Conservation (phyloP, 2,329 filamentous ascomycete genomes). For the Verticillium nonalfalfae region DNA sequence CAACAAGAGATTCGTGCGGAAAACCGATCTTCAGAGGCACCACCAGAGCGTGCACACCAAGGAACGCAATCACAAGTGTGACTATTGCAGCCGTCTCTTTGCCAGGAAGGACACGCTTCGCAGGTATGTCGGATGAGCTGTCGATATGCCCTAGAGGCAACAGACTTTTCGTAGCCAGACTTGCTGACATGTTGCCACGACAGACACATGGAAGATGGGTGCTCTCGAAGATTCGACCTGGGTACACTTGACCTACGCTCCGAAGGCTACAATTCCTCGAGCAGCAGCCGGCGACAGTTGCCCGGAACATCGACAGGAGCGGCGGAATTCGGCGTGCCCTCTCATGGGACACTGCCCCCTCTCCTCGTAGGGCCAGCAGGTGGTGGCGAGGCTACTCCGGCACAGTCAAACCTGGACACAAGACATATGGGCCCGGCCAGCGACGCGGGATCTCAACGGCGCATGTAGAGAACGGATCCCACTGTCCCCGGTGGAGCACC, state of each 20-base stretch:
- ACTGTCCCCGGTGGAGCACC: neutral
- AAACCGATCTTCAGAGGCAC: conserved; percentile 66
- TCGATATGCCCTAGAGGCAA: neutral
- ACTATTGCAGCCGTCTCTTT: conserved; percentile 65
- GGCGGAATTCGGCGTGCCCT: neutral
- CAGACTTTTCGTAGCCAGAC: neutral
- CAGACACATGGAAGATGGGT: conserved; percentile 74
- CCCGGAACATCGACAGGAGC: neutral
- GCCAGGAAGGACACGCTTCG: conserved; percentile 77
- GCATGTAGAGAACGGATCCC: neutral
- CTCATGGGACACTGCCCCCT: neutral
- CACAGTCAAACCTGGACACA: neutral
- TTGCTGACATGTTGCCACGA: neutral
- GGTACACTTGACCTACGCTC: conserved; percentile 40
- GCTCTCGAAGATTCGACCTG: conserved; percentile 59
- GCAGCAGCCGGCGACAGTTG: neutral
- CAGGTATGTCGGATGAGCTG: conserved; percentile 47
- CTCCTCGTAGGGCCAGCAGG: neutral
- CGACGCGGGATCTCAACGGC: neutral
- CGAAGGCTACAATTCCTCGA: neutral
- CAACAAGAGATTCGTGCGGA: conserved; percentile 71
- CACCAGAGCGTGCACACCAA: conserved; percentile 67
- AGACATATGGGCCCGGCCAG: neutral
- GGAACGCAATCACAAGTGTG: conserved; percentile 62
- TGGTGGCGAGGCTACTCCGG: neutral